Evolutionary conservation across 73 alveolate genomes (phyloP), one percentile per base, ranked within the genome.

Genomic region (Blepharisma japonicum): DNA sequence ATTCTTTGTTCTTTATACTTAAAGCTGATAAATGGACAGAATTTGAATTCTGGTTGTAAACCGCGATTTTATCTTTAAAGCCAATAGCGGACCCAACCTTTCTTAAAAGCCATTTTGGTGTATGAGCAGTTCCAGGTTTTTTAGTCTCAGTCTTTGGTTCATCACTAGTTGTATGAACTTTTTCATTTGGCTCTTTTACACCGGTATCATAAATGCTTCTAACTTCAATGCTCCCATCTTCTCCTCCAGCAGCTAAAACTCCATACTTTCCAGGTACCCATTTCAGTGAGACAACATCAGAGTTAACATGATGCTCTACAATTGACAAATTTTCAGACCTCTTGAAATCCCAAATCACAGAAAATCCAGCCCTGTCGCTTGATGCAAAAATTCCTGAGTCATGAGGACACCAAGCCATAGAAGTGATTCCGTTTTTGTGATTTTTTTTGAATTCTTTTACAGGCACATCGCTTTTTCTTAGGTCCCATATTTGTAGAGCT

Each of bases 401-500:
- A 68, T 82, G 45, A n/a, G 91, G 89, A 77, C 96, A 87, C 98
- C 98, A 92, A 6, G 94, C 81, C 7, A 85, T 80, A 25, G 94
- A 55, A 14, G 79, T 77, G 45, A 87, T 85, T n/a, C 96, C 96
- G 8, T 70, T 61, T 18, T 77, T 78, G 55, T 88, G 94, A 0
- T 78, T 82, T 47, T 90, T 83, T 54, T 84, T 77, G 76, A 90
- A 87, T 6, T 90, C 90, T 25, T 80, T 87, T 11, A 87, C 86
- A 9, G 98, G 97, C 76, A 87, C 87, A 48, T 91, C 86, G 20
- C 95, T 90, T 55, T 88, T 85, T 76, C 98, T 88, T 68, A 93
- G 70, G 80, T 93, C 98, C 98, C 98, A 93, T 20, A 93, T 81
- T 9, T 89, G 68, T 82, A 93, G 54, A 27, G 85, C 84, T 18